A percentile compares a stretch with the other conserved stretches of the same genome.
These are phyloP conservation scores for Tricholoma saponaceum DNA, from an alignment of 768 basidiomycete genomes.

Conservation along the genomic window DNA sequence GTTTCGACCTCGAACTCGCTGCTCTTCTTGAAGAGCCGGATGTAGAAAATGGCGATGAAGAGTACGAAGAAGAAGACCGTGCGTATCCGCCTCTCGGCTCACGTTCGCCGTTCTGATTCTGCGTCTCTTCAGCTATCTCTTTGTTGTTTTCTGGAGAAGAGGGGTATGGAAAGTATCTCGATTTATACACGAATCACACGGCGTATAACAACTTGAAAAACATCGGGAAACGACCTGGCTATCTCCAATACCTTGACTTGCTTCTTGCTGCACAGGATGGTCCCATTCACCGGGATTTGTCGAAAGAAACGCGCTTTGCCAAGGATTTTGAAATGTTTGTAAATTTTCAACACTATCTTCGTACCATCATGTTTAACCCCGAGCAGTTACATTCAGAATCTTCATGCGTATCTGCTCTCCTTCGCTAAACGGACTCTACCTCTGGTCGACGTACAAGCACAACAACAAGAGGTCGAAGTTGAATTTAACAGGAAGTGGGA, in stretches of 20 bases:
- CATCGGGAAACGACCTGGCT: conserved; percentile 78
- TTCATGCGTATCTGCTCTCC: conserved; percentile 82
- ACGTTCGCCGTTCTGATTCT: conserved; percentile 5
- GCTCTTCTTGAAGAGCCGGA: conserved; percentile 75
- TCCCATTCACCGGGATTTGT: conserved; percentile 62
- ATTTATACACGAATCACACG: conserved; percentile 85
- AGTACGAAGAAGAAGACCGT: conserved; percentile 87
- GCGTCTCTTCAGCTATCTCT: conserved; percentile 53
- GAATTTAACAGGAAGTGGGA: conserved; percentile 85
- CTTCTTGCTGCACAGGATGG: conserved; percentile 63
- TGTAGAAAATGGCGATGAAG: conserved; percentile 73
- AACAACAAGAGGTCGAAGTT: conserved; percentile 56
- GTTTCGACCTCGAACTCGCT: conserved; percentile 82
- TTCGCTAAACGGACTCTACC: conserved; percentile 86
- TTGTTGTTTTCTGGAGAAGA: conserved; percentile 96
- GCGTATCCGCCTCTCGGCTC: conserved; percentile 28
- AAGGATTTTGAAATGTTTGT: conserved; percentile 81
- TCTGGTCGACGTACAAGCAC: conserved; percentile 67
- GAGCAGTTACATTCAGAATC: conserved; percentile 73
- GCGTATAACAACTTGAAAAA: conserved; percentile 88
- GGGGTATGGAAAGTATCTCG: conserved; percentile 90
- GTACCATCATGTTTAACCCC: conserved; percentile 5
- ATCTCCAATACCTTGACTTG: conserved; percentile 90
- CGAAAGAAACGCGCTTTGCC: conserved; percentile 60
- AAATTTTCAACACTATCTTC: conserved; percentile 1